phyloP scores from a whole-genome alignment of 23 red algal species.

The Gracilaria domingensis region DNA sequence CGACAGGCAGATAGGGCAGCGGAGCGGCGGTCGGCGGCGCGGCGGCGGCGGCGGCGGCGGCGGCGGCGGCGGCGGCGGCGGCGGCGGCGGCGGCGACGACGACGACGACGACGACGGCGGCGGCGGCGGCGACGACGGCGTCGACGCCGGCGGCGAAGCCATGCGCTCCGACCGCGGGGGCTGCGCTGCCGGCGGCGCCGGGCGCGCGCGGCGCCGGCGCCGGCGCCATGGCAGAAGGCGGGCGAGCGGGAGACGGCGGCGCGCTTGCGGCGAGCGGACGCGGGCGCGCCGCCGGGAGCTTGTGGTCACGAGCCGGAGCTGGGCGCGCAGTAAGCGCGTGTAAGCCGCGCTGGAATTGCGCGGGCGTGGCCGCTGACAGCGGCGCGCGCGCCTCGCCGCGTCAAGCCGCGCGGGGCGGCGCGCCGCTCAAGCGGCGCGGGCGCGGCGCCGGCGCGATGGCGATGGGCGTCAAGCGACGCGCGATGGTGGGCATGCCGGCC shows the following conservation, averaged over 20 bases:
- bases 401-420: background rate
- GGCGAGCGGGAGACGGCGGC: background rate
- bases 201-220: background rate
- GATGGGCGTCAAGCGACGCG: background rate
- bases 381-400: background rate
- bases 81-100: background rate
- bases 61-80: background rate
- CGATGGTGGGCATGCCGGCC: background rate
- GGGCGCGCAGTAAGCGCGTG: background rate
- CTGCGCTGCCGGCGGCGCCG: background rate
- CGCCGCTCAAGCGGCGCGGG: background rate
- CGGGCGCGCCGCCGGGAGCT: background rate
- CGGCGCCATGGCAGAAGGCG: too few relatives aligned
- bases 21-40: background rate
- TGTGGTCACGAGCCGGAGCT: background rate
- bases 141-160: background rate
- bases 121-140: background rate
- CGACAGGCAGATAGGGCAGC: slow-evolving; percentile 82
- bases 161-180: too few relatives aligned
- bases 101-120: background rate
- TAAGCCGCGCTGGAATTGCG: background rate
- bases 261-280: background rate
- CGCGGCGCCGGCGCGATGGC: background rate
- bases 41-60: background rate
- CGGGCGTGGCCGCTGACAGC: background rate